Percentiles rank a stretch among this genome's conserved stretches.
phyloP scores from a whole-genome alignment of 495 filamentous ascomycete genomes.

The Penicillium lividum region DNA sequence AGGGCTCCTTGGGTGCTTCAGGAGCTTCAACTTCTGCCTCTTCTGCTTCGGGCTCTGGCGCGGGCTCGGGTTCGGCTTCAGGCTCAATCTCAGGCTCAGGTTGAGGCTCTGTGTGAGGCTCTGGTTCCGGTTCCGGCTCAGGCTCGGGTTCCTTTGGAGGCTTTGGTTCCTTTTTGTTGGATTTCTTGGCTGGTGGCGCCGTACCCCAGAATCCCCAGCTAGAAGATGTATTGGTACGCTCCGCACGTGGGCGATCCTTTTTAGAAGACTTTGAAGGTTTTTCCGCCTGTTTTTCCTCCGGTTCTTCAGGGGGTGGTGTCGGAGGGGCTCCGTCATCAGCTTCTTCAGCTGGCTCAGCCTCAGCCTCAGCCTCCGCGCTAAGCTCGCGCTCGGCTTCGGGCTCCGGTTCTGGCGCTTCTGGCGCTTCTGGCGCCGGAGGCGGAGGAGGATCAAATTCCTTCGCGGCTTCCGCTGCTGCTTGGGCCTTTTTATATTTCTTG shows the following conservation, averaged over 20 bases:
- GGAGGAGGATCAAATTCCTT: conserved; percentile 69
- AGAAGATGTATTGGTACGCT: conserved; percentile 45
- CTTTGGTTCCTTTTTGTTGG: conserved; percentile 42
- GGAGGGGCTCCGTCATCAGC: conserved; percentile 41
- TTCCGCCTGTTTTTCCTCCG: conserved; percentile 44
- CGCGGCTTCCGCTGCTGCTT: conserved; percentile 55
- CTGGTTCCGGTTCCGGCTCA: conserved; percentile 32
- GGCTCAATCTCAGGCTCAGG: conserved; percentile 30
- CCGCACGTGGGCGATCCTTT: conserved; percentile 60
- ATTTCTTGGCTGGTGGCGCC: conserved; percentile 50
- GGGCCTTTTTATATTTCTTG: conserved; percentile 37
- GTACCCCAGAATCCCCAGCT: conserved; percentile 64
- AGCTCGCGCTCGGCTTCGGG: conserved; percentile 11
- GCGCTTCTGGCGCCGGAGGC: conserved; percentile 45
- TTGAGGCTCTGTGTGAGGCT: conserved; percentile 31
- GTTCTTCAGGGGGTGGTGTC: conserved; percentile 48
- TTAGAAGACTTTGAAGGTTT: conserved; percentile 48
- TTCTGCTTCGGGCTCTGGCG: conserved; percentile 29
- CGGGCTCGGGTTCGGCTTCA: conserved; percentile 26
- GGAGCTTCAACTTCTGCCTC: conserved; percentile 25
- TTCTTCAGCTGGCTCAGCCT: conserved; percentile 13
- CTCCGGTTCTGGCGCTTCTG: conserved; percentile 15
- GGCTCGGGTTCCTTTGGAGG: conserved; percentile 24
- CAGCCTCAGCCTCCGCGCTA: conserved; percentile 12
- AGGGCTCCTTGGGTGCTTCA: conserved; percentile 23